Conservation (phyloP, 192 early-diverging fungal genomes). For the Entomortierella lignicola region DNA sequence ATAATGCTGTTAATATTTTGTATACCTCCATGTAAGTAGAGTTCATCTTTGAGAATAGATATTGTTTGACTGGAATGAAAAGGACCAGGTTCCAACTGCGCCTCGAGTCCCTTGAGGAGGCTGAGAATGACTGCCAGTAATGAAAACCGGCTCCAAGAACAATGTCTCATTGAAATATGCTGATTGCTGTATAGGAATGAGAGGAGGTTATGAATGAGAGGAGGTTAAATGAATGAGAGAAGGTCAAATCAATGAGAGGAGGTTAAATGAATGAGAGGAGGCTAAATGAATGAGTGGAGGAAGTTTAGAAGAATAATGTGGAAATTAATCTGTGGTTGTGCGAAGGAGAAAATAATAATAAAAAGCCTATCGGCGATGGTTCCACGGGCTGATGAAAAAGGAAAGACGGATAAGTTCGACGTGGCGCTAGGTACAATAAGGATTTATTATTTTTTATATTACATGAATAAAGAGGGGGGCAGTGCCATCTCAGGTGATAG, state of each 20-base stretch:
- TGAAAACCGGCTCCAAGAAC: constrained; percentile 12
- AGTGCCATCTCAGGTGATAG: too few species aligned
- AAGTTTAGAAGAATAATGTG: neutral
- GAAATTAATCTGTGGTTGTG: too few species aligned
- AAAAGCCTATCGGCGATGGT: too few species aligned
- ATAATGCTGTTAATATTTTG: neutral
- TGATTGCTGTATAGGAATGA: neutral
- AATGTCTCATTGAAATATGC: constrained; percentile 1
- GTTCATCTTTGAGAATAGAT: constrained; percentile 45
- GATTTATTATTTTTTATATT: too few species aligned
- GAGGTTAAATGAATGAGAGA: neutral
- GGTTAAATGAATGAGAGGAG: neutral
- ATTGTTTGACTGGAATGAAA: constrained; percentile 34
- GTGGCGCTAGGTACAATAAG: too few species aligned
- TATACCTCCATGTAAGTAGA: constrained; percentile 52
- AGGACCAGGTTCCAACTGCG: constrained; percentile 27
- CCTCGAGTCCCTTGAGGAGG: constrained; percentile 22
- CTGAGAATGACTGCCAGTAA: constrained; percentile 11
- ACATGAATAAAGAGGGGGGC: too few species aligned
- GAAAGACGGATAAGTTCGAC: too few species aligned
- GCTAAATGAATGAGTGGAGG: neutral
- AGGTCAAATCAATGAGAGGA: neutral
- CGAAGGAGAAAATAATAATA: too few species aligned
- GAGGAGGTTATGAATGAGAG: neutral
- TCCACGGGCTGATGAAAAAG: too few species aligned